Conservation (phyloP, 768 basidiomycete genomes). For the Coprinopsis marcescibilis region DNA sequence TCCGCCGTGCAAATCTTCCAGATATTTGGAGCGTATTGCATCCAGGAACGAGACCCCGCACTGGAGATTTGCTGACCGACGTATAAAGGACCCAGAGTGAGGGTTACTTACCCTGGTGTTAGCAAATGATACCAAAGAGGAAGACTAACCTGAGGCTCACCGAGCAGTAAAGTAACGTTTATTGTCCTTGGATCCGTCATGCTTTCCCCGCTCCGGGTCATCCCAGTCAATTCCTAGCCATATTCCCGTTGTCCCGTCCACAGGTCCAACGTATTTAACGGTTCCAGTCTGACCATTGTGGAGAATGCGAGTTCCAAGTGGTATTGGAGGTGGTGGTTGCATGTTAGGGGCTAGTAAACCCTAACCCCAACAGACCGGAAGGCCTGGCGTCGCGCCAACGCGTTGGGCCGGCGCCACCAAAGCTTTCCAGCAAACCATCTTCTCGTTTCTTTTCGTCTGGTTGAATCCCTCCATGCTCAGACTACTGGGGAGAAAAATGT, state of each 20-base stretch:
- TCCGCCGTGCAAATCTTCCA: conserved; percentile 53
- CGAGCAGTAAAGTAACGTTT: conserved; percentile 58
- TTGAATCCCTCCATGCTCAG: conserved; percentile 5
- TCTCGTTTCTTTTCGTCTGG: conserved; percentile 2
- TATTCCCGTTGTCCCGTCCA: conserved; percentile 54
- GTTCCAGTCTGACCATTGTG: conserved; percentile 57
- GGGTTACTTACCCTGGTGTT: conserved; percentile 37
- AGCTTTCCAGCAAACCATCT: not conserved
- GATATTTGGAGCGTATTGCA: conserved; percentile 74
- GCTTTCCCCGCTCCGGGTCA: conserved; percentile 76
- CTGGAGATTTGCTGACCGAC: conserved; percentile 52
- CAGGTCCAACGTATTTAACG: conserved; percentile 59
- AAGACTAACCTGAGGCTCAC: conserved; percentile 51
- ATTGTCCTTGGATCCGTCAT: conserved; percentile 77
- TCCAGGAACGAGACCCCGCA: conserved; percentile 69
- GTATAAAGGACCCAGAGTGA: conserved; percentile 75
- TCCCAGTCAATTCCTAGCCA: conserved; percentile 99
- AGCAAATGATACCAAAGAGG: conserved; percentile 13
- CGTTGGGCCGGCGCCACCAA: not conserved
- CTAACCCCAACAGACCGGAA: conserved; percentile 21
- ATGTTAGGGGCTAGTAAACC: conserved; percentile 22
- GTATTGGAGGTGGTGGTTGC: conserved; percentile 34
- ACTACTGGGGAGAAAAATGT: conserved; percentile 31
- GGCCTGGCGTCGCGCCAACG: conserved; percentile 1
- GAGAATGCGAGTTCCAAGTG: conserved; percentile 43